Conservation (phyloP, 306 rosid genomes). For the Lathyrus aphaca region DNA sequence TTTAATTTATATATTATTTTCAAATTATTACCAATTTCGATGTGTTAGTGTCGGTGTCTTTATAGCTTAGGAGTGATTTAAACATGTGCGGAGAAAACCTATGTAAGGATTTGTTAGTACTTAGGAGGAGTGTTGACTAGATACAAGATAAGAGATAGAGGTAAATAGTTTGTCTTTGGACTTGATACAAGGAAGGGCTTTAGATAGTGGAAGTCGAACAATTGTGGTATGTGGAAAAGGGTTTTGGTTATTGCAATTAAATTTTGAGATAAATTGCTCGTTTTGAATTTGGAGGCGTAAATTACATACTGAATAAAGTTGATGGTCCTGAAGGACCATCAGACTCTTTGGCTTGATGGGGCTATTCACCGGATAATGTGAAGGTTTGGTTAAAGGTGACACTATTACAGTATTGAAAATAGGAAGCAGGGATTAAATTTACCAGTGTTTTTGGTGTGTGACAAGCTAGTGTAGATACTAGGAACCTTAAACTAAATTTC, state of each 20-base stretch:
- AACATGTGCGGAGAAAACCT: background rate
- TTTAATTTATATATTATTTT: no score
- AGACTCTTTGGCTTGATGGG: background rate
- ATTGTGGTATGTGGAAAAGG: background rate
- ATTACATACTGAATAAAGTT: background rate
- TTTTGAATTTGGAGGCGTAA: background rate
- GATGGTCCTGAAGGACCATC: background rate
- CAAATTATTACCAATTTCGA: no score
- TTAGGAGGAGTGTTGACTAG: background rate
- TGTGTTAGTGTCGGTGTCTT: no score
- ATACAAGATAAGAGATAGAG: background rate
- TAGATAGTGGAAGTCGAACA: background rate
- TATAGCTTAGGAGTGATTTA: background rate
- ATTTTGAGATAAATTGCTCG: background rate
- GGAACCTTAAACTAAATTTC: background rate
- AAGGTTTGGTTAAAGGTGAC: background rate
- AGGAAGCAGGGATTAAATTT: background rate
- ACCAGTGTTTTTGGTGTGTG: background rate
- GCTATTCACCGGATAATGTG: background rate
- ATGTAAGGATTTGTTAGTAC: background rate
- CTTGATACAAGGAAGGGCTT: no score
- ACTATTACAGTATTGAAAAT: background rate
- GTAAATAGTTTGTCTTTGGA: no score
- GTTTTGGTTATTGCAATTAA: background rate
- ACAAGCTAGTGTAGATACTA: slow-evolving; percentile 14